phyloP scores from a whole-genome alignment of 1,139 yeast genomes.

The Blastobotrys aristatus region DNA sequence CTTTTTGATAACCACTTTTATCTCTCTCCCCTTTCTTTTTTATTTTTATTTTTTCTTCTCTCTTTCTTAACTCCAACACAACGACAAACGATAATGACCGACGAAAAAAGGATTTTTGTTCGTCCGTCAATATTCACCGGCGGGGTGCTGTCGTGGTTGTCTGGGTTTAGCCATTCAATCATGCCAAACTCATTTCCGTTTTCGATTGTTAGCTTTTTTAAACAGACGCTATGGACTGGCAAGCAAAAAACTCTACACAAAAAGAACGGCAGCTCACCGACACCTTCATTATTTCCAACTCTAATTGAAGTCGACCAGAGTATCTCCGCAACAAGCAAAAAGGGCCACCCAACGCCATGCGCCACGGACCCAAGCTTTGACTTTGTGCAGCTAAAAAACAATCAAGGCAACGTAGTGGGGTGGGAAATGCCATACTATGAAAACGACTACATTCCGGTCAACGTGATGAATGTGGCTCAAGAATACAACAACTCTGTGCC shows the following conservation, averaged over 20 bases:
- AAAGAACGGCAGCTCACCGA: not conserved
- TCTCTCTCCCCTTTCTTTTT: not conserved
- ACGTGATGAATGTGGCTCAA: not conserved
- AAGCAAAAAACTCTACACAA: not conserved
- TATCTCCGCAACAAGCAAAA: constrained; percentile 4
- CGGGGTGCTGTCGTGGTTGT: constrained; percentile 9
- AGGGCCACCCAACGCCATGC: constrained; percentile 25
- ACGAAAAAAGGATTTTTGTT: not conserved
- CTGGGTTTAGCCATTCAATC: not conserved
- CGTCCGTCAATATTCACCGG: constrained; percentile 6
- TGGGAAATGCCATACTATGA: constrained; percentile 22
- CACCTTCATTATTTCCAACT: constrained; percentile 12
- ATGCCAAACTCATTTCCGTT: not conserved
- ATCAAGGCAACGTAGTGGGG: constrained; percentile 26
- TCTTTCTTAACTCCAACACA: not conserved
- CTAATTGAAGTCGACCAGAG: constrained; percentile 7
- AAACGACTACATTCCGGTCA: constrained; percentile 1
- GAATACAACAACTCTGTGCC: not conserved
- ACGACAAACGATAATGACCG: not conserved
- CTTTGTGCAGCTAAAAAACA: constrained; percentile 24
- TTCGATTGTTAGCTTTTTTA: constrained; percentile 6
- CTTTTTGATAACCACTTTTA: not conserved
- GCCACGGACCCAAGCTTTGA: constrained; percentile 26
- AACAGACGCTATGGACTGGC: not conserved
- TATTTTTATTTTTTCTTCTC: not conserved